phyloP scores from a whole-genome alignment of 441 rosid genomes.

The Populus hybrid region DNA sequence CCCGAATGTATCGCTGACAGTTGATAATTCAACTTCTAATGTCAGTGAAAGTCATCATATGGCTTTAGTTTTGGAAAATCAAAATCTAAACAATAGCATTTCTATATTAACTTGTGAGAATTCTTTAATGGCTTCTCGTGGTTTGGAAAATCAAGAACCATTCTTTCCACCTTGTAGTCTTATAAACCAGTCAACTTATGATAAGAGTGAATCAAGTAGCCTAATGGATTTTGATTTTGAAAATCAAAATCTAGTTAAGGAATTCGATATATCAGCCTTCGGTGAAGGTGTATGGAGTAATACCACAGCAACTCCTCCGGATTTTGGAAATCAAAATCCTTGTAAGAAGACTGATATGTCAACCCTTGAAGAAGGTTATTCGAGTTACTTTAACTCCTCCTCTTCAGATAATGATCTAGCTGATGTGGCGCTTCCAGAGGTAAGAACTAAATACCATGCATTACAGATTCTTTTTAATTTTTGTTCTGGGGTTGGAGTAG shows the following conservation, averaged over 20 bases:
- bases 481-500: too few relatives aligned
- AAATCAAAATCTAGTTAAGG: not conserved
- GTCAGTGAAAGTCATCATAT: not conserved
- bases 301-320: not conserved
- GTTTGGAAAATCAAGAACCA: not conserved
- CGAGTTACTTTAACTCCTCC: not conserved
- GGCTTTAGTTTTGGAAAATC: not conserved
- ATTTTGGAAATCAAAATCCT: not conserved
- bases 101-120: not conserved
- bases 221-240: not conserved
- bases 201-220: not conserved
- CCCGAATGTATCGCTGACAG: not conserved
- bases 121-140: not conserved
- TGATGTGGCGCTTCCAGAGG: not conserved
- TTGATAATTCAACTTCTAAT: not conserved
- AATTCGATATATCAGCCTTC: not conserved
- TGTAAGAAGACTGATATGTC: not conserved
- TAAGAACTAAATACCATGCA: conserved; percentile 1
- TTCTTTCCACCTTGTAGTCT: not conserved
- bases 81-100: not conserved
- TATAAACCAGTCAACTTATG: conserved; percentile 1
- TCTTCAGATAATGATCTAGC: not conserved
- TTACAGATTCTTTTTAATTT: too few relatives aligned
- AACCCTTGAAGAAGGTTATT: not conserved
- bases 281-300: not conserved